Base-by-base conservation (phyloP, 2,329 filamentous ascomycete genomes). In the Bipolaris bicolor region DNA sequence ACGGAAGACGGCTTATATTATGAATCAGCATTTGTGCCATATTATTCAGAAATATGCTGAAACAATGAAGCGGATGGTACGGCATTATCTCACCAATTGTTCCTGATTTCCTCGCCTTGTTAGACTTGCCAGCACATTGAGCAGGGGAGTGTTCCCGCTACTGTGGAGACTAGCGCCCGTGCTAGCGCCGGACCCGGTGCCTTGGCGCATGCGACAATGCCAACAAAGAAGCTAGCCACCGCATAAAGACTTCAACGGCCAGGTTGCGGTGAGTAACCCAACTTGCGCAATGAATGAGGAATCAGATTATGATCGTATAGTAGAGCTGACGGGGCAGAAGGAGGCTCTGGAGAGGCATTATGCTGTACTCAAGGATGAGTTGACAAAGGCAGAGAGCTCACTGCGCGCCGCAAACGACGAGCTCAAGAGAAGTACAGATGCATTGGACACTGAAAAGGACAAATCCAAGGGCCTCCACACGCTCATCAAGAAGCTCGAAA, bases 191-290 rank as follows among this genome's bases (percentile, higher is more conserved):
- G 40, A 49, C 24, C 45, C 51, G 45, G 51, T 41, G 24, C 36
- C 50, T 58, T 58, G 45, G 55, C 55, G 24, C 24, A 22, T n/a
- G 33, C 16, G 34, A 46, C 46, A 43, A 37, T 31, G 55, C 45
- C 55, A 55, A 55, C 55, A 58, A 58, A 58, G 55, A 53, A 57
- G 51, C 43, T 52, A 52, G 49, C 46, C 39, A 45, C 26, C 26
- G 49, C 43, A 52, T 52, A 56, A 52, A 51, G 53, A 45, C 41
- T 39, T 34, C 24, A 36, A 43, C 16, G 33, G 20, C 26, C 29
- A 37, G 50, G 52, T 48, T 48, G 33, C 33, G 55, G 49, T 54
- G 55, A 54, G 51, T 37, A 39, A 58, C 33, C 15, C 39, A 52
- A 36, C 43, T 20, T 29, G 18, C 39, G 40, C 49, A 33, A 37